These are phyloP conservation scores for Amylostereum areolatum DNA, from an alignment of 1,284 basidiomycete genomes.

Conservation along the genomic window DNA sequence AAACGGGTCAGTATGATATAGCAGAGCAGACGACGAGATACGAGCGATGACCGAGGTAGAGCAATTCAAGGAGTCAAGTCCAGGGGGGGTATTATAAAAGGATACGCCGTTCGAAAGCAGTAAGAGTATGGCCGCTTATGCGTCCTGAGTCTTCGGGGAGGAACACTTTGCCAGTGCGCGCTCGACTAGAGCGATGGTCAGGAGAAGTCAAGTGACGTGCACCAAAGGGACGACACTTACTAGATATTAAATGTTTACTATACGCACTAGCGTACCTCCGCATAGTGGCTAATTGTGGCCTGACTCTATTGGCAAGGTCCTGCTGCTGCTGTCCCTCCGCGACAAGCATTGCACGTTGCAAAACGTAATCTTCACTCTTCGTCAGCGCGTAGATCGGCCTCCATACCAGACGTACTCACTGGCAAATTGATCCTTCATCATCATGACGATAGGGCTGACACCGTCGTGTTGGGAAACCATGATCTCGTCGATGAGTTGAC, in stretches of 20 bases:
- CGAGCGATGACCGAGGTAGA: no score
- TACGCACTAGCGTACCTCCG: constrained; percentile 66
- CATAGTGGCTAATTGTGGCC: constrained; percentile 65
- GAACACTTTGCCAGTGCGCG: no score
- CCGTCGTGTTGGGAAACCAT: constrained; percentile 60
- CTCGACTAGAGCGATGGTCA: neutral
- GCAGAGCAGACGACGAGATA: no score
- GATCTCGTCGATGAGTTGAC: constrained; percentile 76
- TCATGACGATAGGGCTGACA: constrained; percentile 57
- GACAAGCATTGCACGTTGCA: constrained; percentile 71
- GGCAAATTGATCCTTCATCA: constrained; percentile 91
- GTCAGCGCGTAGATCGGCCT: neutral
- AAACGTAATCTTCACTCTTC: constrained; percentile 61
- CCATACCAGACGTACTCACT: constrained; percentile 44
- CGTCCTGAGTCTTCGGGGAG: no score
- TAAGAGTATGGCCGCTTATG: no score
- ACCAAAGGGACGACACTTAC: constrained; percentile 35
- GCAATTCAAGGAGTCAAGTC: no score
- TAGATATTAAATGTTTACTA: constrained; percentile 74
- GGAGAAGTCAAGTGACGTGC: neutral
- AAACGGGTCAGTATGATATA: no score
- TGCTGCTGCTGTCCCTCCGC: constrained; percentile 71
- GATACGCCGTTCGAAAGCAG: no score
- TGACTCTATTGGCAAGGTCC: constrained; percentile 53
- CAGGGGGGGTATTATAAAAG: no score